phyloP scores from a whole-genome alignment of 1,284 basidiomycete species.

The Cutaneotrichosporon curvatum region DNA sequence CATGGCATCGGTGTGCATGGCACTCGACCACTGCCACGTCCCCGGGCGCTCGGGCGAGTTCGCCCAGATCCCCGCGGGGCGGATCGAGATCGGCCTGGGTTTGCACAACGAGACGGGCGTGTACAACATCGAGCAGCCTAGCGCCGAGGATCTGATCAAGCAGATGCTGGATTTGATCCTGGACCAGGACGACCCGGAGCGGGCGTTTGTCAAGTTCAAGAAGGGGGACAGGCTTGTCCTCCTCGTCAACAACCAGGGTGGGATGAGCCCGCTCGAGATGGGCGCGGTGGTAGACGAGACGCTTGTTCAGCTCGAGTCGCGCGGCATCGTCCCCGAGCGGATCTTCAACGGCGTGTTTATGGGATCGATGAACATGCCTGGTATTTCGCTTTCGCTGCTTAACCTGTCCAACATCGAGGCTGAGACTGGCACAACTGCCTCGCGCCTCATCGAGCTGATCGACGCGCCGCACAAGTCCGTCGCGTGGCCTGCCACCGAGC shows the following conservation, averaged over 20 bases:
- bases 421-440: slow-evolving; percentile 21
- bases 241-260: slow-evolving; percentile 50
- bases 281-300: slow-evolving; percentile 47
- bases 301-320: slow-evolving; percentile 38
- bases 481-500: slow-evolving; percentile 45
- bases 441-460: slow-evolving; percentile 44
- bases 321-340: slow-evolving; percentile 42
- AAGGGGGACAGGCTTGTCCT: slow-evolving; percentile 42
- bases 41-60: slow-evolving; percentile 47
- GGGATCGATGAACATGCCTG: slow-evolving; percentile 51
- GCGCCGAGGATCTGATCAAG: slow-evolving; percentile 34
- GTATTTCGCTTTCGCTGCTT: slow-evolving; percentile 47
- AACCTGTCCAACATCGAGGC: slow-evolving; percentile 45
- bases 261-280: slow-evolving; percentile 48
- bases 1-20: slow-evolving; percentile 47
- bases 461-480: slow-evolving; percentile 47
- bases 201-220: slow-evolving; percentile 47
- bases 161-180: slow-evolving; percentile 38
- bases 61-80: slow-evolving; percentile 42
- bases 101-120: slow-evolving; percentile 50
- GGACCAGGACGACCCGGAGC: slow-evolving; percentile 47
- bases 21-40: slow-evolving; percentile 51
- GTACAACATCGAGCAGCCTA: slow-evolving; percentile 37
- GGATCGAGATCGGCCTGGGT: slow-evolving; percentile 50
- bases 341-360: slow-evolving; percentile 48